Conservation (phyloP, 2,329 filamentous ascomycete species). For the Elsinoe australis region DNA sequence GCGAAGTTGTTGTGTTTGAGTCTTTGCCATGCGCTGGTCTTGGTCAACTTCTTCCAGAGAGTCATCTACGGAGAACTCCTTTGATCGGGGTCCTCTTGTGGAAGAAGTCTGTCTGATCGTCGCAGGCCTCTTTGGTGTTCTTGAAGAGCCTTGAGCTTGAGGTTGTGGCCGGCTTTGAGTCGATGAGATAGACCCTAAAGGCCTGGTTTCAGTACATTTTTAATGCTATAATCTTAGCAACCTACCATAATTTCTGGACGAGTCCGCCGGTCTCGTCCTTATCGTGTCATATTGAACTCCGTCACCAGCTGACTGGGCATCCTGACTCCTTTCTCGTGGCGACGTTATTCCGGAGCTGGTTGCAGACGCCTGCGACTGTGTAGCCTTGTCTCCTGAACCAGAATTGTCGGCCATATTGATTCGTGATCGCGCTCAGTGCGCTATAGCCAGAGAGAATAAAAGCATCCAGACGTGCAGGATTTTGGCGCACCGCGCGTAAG, state of each 20-base stretch:
- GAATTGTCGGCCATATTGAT: constrained; percentile 15
- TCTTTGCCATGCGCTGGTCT: constrained; percentile 47
- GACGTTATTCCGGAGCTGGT: constrained; percentile 5
- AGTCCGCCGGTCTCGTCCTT: constrained; percentile 8
- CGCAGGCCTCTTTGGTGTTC: constrained; percentile 59
- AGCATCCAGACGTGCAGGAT: neutral
- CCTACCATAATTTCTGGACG: constrained; percentile 31
- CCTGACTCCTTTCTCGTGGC: constrained; percentile 6
- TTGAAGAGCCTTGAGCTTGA: neutral
- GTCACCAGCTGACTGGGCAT: neutral
- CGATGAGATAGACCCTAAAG: constrained; percentile 13
- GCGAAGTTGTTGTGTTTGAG: constrained; percentile 33
- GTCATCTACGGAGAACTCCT: constrained; percentile 87
- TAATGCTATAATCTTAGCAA: neutral
- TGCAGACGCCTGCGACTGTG: constrained; percentile 7
- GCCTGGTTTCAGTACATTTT: neutral
- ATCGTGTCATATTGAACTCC: constrained; percentile 16
- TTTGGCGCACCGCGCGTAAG: neutral
- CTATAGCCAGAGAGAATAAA: neutral
- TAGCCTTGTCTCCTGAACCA: constrained; percentile 3
- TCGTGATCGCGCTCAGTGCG: constrained; percentile 2
- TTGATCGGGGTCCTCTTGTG: constrained; percentile 66
- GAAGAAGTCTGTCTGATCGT: constrained; percentile 69
- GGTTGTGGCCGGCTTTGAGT: constrained; percentile 10
- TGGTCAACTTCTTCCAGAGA: constrained; percentile 71